Percentiles rank a stretch among this genome's conserved stretches.
Conservation (phyloP, 2,329 filamentous ascomycete species). For the Fusarium chaquense region DNA sequence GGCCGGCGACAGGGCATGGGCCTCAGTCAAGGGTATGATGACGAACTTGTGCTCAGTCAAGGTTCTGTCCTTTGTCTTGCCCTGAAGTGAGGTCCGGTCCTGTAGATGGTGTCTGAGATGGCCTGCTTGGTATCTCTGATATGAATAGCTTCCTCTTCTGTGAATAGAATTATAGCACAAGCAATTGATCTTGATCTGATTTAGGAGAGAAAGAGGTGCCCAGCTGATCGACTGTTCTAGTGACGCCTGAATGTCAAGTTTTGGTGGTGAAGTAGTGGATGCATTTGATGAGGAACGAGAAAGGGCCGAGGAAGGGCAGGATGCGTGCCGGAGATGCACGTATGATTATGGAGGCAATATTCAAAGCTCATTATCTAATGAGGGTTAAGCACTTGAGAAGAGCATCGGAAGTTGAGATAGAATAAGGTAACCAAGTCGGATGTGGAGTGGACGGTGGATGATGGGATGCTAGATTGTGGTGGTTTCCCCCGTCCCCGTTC, state of each 20-base stretch:
- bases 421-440: slow-evolving; percentile 35
- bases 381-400: not conserved
- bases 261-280: slow-evolving; percentile 19
- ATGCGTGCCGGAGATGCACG: slow-evolving; percentile 26
- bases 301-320: slow-evolving; percentile 43
- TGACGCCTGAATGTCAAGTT: slow-evolving; percentile 23
- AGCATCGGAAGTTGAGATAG: slow-evolving; percentile 21
- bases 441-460: slow-evolving; percentile 12
- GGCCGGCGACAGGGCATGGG: slow-evolving; percentile 29
- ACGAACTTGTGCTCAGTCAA: slow-evolving; percentile 38
- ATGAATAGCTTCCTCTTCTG: slow-evolving; percentile 11
- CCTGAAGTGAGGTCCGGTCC: slow-evolving; percentile 18
- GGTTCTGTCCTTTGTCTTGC: slow-evolving; percentile 33
- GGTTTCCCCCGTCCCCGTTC: slow-evolving; percentile 28
- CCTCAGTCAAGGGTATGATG: slow-evolving; percentile 16
- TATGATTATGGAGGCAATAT: slow-evolving; percentile 8
- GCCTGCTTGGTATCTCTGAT: slow-evolving; percentile 30
- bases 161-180: not conserved
- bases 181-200: not conserved
- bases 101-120: slow-evolving; percentile 18
- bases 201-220: slow-evolving; percentile 2
- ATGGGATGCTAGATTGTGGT: slow-evolving; percentile 24
- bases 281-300: slow-evolving; percentile 30
- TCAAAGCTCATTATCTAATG: slow-evolving; percentile 12
- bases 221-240: not conserved